Evolutionary conservation across 2,329 filamentous ascomycete genomes (phyloP), one percentile per base, ranked within the genome.

Genomic region (Colletotrichum plurivorum): DNA sequence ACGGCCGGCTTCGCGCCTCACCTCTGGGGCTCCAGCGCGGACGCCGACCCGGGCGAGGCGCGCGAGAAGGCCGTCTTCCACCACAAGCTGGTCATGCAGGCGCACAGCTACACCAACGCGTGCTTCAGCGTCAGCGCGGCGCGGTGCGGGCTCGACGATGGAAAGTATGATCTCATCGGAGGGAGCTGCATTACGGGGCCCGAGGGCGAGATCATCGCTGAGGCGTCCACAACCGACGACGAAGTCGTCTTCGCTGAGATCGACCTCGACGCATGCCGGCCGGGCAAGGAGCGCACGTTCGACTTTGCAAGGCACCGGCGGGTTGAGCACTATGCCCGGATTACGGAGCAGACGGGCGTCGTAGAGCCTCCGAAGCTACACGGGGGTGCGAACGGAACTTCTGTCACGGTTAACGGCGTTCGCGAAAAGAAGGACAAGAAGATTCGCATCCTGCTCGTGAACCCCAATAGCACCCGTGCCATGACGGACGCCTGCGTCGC

Each of bases 381-480:
- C 9, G 31, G 31, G 3, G 27, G 31, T 1, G 15, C 53, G 4
- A 46, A 13, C 15, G 36, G 31, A 6, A 12, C 5, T 7, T n/a
- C 27, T 1, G 2, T 20, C n/a, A 12, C 7, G 2, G 53, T 56
- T 5, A 53, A 48, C 15, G 53, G 59, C n/a, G 53, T 39, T 7
- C 18, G 15, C n/a, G 36, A 8, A n/a, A 6, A 36, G 7, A 56
- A 45, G 36, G 12, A 56, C 15, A 63, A 57, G 36, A 67, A 67
- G 45, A 67, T 67, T 2, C 69, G 46, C 69, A 89, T 94, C 69
- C 85, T 95, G 43, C 83, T 95, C 69, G 85, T 95, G 73, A 95
- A 96, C 76, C 93, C 93, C 31, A 95, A 95, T 80, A 94, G 92
- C 3, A 94, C 91, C 0, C 74, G 81, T 63, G 82, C 85, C 61